Evolutionary conservation across 73 alveolate genomes (phyloP), one percentile per base, ranked within the genome.

Genomic region (Symbiodinium natans): DNA sequence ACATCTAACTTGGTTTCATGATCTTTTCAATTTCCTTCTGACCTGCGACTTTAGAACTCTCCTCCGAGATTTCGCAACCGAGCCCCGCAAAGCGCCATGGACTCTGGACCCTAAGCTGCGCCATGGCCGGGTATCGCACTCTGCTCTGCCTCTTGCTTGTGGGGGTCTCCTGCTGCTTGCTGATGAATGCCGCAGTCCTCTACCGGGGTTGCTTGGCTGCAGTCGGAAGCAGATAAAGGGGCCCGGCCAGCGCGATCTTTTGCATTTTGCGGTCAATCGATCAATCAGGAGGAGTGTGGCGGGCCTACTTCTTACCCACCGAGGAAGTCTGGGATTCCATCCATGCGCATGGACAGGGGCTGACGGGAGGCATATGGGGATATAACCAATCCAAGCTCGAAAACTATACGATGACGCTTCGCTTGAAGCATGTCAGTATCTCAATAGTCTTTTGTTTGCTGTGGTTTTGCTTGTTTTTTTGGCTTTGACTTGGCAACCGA

Each of bases 241-340:
- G n/a, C n/a, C n/a, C n/a, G n/a, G n/a, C n/a, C n/a, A n/a, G n/a
- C n/a, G n/a, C n/a, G n/a, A n/a, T n/a, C n/a, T n/a, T n/a, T n/a
- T n/a, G n/a, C n/a, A n/a, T n/a, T n/a, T n/a, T n/a, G n/a, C n/a
- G 59, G 59, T 46, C 59, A 46, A 9, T 46, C 59, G 36, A 11
- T 27, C 34, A 11, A 8, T 27, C 77, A 63, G 84, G 84, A 11
- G 84, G 84, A 9, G 84, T 73, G 7, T 73, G 84, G 84, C 40
- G 84, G 0, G 84, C 84, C 1, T 73, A 73, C 41, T 34, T 73
- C 23, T 21, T 73, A 13, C 84, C 84, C 31, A 73, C 84, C 0
- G 84, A 73, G 84, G 84, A 73, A 11, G 84, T 73, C 21, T 73
- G 84, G 84, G 84, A 73, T 29, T 73, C 84, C 23, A 73, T 73